Base-by-base conservation (phyloP, 75 land plant genomes). In the Chamaecyparis obtusa region DNA sequence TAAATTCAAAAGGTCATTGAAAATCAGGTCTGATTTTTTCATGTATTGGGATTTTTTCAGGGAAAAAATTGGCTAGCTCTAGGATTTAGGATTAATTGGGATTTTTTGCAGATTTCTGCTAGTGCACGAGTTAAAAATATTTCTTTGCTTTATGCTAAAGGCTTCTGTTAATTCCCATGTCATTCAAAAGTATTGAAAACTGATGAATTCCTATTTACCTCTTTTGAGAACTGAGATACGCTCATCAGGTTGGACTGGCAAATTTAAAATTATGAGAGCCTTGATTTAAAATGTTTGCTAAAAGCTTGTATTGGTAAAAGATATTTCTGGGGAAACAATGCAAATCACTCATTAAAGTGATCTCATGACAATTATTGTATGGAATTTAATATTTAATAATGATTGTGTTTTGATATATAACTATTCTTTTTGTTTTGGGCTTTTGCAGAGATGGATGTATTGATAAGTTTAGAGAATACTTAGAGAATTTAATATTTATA, bases 401-500 rank as follows among this genome's bases (percentile, higher is more conserved):
- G 69, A 64, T 84, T 32, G 36, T 30, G 75, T 72, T 87, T 44
- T 9, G 36, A 82, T 41, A 43, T 81, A 85, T 56, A 27, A 32
- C 44, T 86, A 36, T 33, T 86, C 32, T 44, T 57, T 88, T 78
- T 81, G 16, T 67, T 88, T 71, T 37, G 46, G 3, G 17, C 78
- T 79, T 17, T 88, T 89, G 72, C 95, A 97, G 99, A 95, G 86
- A 83, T 97, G 90, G 99, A 98, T 91, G 99, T 89, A 44, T 87
- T 98, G 44, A 92, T 95, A 46, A 96, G 99, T 89, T 24, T 21
- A 67, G 9, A 67, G 71, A 67, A 24, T 67, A 67, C 27, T 27
- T 24, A 27, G 19, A 24, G 27, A 64, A 64, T 15, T 57, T 57
- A 19, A 16, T 64, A 19, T 64, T 64, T 64, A 64, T 64, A 19